Base-by-base conservation (phyloP, 2,329 filamentous ascomycete species). In the Sporothrix variecibatus region DNA sequence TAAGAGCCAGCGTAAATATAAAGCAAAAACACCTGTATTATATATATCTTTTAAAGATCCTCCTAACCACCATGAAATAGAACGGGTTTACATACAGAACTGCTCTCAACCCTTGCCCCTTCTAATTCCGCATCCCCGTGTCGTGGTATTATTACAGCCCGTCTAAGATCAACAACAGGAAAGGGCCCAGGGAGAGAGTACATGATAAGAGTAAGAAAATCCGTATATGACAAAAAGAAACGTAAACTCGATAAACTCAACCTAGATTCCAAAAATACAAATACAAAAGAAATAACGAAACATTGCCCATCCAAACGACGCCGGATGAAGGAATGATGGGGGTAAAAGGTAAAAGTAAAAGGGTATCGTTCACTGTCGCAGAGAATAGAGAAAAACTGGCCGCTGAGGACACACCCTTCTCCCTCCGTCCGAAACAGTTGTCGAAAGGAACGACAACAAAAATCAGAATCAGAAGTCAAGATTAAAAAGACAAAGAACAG, bases 341-440 rank as follows among this genome's bases (percentile, higher is more conserved):
- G 34, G 8, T 7, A 51, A 62, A 34, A 20, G 53, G n/a, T 1
- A 20, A 46, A 7, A 46, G 31, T 17, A 23, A 51, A n/a, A 46
- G 40, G 40, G 65, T 68, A 68, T 68, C 65, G 65, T 68, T 68
- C 65, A 68, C 43, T 68, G 65, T 43, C 43, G 26, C 65, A 68
- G 65, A 68, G 65, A 49, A 34, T 49, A 68, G 62, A 65, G 64
- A 34, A 49, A 20, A 49, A 20, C 58, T 9, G 62, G 62, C 34
- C 62, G 38, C 23, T 7, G 12, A 26, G 46, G 71, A 51, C 43
- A 65, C 71, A 26, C 56, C 28, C 17, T 64, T 72, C 64, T 34
- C 58, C 28, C 26, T 56, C 62, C 43, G 6, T 49, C 26, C 34
- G 26, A 56, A 64, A 69, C 40, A 72, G 34, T 11, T 31, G 26